Evolutionary conservation across 2,329 filamentous ascomycete species (phyloP).

Genomic region (Colletotrichum camelliae): DNA sequence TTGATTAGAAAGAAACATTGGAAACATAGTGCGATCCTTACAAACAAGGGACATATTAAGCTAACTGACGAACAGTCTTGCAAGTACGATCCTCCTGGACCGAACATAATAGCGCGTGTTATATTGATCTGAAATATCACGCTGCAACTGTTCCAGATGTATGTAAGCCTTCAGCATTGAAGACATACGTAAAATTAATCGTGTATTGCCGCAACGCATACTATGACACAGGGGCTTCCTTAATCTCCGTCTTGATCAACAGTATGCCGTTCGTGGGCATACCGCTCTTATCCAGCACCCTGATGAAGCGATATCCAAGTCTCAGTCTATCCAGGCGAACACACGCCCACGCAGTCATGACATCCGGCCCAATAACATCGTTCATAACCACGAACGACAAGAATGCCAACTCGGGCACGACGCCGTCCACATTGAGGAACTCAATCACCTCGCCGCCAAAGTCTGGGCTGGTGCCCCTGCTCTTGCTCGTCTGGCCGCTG

Average conservation of each 20-base stretch:
- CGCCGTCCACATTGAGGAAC: conserved; percentile 60
- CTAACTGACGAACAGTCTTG: no score
- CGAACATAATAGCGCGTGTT: no score
- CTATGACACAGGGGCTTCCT: not conserved
- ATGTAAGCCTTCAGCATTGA: no score
- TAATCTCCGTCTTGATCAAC: conserved; percentile 62
- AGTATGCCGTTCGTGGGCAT: conserved; percentile 71
- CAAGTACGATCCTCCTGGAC: no score
- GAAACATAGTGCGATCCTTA: no score
- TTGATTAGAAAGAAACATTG: no score
- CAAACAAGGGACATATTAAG: no score
- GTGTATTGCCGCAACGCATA: no score
- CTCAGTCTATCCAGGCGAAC: conserved; percentile 82
- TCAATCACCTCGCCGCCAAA: conserved; percentile 63
- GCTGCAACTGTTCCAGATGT: no score
- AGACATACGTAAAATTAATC: no score
- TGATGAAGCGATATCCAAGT: conserved; percentile 78
- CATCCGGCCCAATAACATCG: conserved; percentile 79
- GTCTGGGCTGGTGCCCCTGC: conserved; percentile 66
- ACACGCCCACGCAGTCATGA: conserved; percentile 86
- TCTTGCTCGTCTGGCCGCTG: conserved; percentile 64
- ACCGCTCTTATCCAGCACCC: conserved; percentile 74
- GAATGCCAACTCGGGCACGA: conserved; percentile 75
- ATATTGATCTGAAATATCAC: no score
- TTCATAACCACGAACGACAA: conserved; percentile 87